These are phyloP conservation scores for Pochonia chlamydosporia DNA, from an alignment of 2,329 filamentous ascomycete species.

Conservation along the genomic window DNA sequence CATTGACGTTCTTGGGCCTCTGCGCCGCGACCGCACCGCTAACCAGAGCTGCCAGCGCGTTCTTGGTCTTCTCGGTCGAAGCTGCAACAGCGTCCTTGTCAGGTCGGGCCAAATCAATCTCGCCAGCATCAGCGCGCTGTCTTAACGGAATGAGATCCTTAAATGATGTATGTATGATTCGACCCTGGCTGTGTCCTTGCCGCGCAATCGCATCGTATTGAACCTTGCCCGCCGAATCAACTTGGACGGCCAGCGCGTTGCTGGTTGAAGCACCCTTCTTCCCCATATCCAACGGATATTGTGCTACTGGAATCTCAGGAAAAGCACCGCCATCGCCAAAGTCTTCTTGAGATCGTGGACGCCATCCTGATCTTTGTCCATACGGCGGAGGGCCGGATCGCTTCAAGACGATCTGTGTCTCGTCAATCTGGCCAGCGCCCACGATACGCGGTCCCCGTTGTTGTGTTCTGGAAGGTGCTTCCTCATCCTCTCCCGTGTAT, in stretches of 20 bases:
- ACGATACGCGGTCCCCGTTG: slow-evolving; percentile 79
- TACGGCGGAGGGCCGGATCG: slow-evolving; percentile 82
- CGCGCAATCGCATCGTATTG: slow-evolving; percentile 94
- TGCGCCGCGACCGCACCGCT: slow-evolving; percentile 83
- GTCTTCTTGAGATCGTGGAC: slow-evolving; percentile 81
- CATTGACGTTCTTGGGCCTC: slow-evolving; percentile 91
- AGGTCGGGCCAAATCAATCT: slow-evolving; percentile 80
- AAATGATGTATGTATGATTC: slow-evolving; percentile 91
- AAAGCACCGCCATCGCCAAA: slow-evolving; percentile 96
- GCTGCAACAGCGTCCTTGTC: slow-evolving; percentile 77
- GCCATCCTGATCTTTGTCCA: slow-evolving; percentile 82
- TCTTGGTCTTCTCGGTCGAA: slow-evolving; percentile 82
- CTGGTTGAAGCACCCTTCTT: slow-evolving; percentile 66
- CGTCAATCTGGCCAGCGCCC: slow-evolving; percentile 71
- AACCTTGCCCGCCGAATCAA: slow-evolving; percentile 86
- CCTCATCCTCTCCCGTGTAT: slow-evolving; percentile 86
- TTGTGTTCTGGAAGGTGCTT: slow-evolving; percentile 63
- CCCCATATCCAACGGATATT: slow-evolving; percentile 95
- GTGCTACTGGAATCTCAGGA: slow-evolving; percentile 86
- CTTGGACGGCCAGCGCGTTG: slow-evolving; percentile 88
- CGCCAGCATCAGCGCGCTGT: slow-evolving; percentile 87
- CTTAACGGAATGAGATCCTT: slow-evolving; percentile 93
- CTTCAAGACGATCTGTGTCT: slow-evolving; percentile 79
- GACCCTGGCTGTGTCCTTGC: slow-evolving; percentile 76
- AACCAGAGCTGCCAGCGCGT: slow-evolving; percentile 76